Conservation (phyloP, 495 filamentous ascomycete species). For the Neurospora sublineolata region DNA sequence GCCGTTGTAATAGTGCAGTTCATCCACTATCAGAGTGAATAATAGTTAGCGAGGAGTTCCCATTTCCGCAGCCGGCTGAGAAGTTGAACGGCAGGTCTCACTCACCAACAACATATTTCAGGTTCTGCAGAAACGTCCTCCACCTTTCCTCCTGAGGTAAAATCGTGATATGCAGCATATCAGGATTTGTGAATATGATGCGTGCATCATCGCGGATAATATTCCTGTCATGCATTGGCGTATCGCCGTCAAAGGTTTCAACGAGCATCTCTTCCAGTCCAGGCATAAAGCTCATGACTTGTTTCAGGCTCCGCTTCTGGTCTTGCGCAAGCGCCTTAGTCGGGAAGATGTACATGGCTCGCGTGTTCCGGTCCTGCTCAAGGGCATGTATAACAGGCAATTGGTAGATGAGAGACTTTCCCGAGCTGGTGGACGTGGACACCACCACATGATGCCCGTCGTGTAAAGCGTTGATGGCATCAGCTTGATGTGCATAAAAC, state of each 20-base stretch:
- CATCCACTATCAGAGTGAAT: conserved; percentile 40
- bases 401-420: conserved; percentile 95
- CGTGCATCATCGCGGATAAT: conserved; percentile 76
- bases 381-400: conserved; percentile 83
- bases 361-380: conserved; percentile 60
- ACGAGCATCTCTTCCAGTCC: conserved; percentile 64
- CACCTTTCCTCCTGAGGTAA: conserved; percentile 84
- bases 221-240: conserved; percentile 66
- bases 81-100: not conserved
- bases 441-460: conserved; percentile 82
- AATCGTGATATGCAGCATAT: conserved; percentile 95
- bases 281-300: conserved; percentile 69
- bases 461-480: conserved; percentile 85
- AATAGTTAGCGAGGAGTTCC: not conserved
- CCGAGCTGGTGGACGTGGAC: conserved; percentile 88
- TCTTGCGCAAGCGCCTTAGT: conserved; percentile 97
- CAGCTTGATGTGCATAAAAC: conserved; percentile 89
- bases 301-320: conserved; percentile 78
- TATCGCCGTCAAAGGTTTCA: conserved; percentile 95
- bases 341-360: conserved; percentile 97
- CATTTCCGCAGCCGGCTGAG: not conserved
- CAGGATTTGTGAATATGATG: conserved; percentile 96
- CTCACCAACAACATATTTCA: conserved; percentile 77
- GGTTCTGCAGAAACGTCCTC: conserved; percentile 77
- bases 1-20: conserved; percentile 94